Base-by-base conservation (phyloP, 805 yeast species). In the Cyberlindnera sargentensis region DNA sequence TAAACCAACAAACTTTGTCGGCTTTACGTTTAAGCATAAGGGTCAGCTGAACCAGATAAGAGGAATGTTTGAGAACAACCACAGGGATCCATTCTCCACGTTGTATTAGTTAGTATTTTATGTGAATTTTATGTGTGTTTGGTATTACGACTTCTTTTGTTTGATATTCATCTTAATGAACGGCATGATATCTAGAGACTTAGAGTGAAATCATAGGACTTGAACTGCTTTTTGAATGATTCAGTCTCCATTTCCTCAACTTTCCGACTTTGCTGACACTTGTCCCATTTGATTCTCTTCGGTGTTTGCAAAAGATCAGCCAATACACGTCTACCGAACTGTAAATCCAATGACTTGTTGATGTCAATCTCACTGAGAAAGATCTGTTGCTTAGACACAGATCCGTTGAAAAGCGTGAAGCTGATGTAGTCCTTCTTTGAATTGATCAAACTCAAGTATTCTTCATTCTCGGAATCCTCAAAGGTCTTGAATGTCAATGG, bases 1-100 rank as follows among this genome's bases (percentile, higher is more conserved):
- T 44, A 70, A 75, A 31, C 70, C 80, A 24, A 79, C 85, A 43
- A 82, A 83, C 56, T 85, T 93, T 61, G 87, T 91, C 46, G 99
- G 99, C 0, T 93, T 93, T 65, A 93, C 99, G 1, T 93, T 88
- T 68, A 85, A 87, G 64, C 99, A 95, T 63, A 84, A 68, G 48
- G 68, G 67, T 8, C 55, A 58, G 41, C 32, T 58, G 43, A 54
- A 42, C 32, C 47, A 56, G 35, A 44, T 55, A 32, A 56, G 60
- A 46, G 45, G 43, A 23, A 49, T 56, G 57, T 58, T 58, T 45
- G 61, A 56, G 30, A 40, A 45, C 10, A 38, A 42, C 10, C 42
- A 44, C 5, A 44, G 42, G 26, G 62, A 56, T 42, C 62, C 62
- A n/a, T 58, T 58, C 41, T 53, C 60, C 6, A 58, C 62, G 7